phyloP scores from a whole-genome alignment of 305 asterid species.

The Solanum hybrid region DNA sequence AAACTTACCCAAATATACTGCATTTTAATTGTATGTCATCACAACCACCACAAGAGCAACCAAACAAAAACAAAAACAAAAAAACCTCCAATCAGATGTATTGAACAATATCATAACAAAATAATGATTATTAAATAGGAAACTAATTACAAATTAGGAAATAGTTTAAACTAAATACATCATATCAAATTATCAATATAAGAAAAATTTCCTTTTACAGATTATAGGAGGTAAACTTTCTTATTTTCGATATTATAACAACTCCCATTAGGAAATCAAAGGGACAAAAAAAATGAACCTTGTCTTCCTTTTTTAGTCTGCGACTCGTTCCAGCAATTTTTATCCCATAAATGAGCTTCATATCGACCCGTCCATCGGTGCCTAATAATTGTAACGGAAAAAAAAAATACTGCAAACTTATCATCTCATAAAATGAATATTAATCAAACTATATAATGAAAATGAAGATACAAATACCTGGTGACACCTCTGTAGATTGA shows the following conservation, averaged over 20 bases:
- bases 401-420: not conserved
- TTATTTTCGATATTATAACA: not conserved
- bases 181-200: not conserved
- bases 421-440: not conserved
- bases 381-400: conserved; percentile 22
- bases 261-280: not conserved
- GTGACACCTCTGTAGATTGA: conserved; percentile 84
- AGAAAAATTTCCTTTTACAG: not conserved
- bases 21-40: conserved; percentile 40
- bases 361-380: conserved; percentile 98
- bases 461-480: conserved; percentile 28
- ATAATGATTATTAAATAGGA: not conserved
- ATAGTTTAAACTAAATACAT: not conserved
- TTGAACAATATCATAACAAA: not conserved
- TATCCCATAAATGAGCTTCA: conserved; percentile 98
- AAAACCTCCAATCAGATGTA: not conserved
- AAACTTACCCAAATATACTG: conserved; percentile 84
- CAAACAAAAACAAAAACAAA: not conserved
- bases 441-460: not conserved
- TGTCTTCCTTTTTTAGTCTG: conserved; percentile 95
- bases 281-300: conserved; percentile 27
- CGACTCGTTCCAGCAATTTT: conserved; percentile 82
- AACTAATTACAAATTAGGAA: not conserved
- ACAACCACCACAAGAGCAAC: conserved; percentile 23
- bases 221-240: not conserved